Conservation (phyloP, 2,329 filamentous ascomycete species). For the Elsinoe necatrix region DNA sequence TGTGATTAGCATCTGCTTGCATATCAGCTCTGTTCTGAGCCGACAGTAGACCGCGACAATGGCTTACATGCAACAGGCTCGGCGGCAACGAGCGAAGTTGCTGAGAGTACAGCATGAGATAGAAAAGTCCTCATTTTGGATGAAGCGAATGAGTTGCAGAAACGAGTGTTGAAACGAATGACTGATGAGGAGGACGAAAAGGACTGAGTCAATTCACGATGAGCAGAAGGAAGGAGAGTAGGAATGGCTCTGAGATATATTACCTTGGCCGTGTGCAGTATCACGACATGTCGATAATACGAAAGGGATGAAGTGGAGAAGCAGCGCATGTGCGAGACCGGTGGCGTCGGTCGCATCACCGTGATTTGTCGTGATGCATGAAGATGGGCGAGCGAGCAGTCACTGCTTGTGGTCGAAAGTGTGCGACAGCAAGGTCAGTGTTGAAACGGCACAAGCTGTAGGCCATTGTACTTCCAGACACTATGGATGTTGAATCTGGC, state of each 20-base stretch:
- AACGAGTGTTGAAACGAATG: slow-evolving; percentile 5
- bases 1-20: not conserved
- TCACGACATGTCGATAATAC: not conserved
- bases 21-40: not conserved
- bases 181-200: not conserved
- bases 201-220: slow-evolving; percentile 3
- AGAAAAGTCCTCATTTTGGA: not conserved
- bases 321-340: not conserved
- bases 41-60: not conserved
- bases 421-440: not conserved
- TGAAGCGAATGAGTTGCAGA: not conserved
- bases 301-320: not conserved
- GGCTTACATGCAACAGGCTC: not conserved
- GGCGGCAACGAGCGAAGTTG: not conserved
- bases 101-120: not conserved
- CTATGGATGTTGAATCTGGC: too few relatives aligned
- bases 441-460: not conserved
- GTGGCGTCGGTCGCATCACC: not conserved
- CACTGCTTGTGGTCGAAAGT: not conserved
- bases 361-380: slow-evolving; percentile 9
- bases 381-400: not conserved
- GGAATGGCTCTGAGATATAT: not conserved
- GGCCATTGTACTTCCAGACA: too few relatives aligned
- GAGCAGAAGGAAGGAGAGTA: not conserved
- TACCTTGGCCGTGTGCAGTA: not conserved